Evolutionary conservation across 345 rosid genomes (phyloP).

Genomic region (Punica granatum): DNA sequence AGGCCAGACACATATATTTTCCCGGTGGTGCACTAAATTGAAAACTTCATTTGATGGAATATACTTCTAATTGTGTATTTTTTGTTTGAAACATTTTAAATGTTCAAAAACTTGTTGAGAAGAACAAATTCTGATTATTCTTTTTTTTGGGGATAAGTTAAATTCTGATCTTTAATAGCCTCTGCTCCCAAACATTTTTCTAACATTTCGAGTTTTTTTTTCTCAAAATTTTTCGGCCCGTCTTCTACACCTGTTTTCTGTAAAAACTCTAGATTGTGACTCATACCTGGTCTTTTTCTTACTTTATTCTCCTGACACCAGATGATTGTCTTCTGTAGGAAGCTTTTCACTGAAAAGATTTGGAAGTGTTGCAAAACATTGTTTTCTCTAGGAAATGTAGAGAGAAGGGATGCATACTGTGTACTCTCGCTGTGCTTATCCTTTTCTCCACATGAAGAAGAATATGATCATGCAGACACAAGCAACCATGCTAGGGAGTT

Average conservation of each 20-base stretch:
- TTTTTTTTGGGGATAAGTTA: background rate
- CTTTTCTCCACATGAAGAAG: constrained; percentile 29
- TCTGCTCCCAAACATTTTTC: background rate
- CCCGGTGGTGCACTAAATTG: constrained; percentile 39
- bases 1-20: constrained; percentile 28
- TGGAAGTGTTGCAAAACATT: constrained; percentile 79
- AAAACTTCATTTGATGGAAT: constrained; percentile 8
- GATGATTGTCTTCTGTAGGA: constrained; percentile 23
- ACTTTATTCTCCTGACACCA: constrained; percentile 13
- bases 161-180: background rate
- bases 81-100: too few relatives aligned
- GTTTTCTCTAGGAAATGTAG: constrained; percentile 65
- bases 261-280: constrained; percentile 4
- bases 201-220: background rate
- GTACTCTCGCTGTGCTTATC: constrained; percentile 64
- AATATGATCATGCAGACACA: constrained; percentile 22
- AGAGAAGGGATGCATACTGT: constrained; percentile 84
- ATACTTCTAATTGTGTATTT: constrained; percentile 1
- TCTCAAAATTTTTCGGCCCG: background rate
- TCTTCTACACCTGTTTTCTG: background rate
- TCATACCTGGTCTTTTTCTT: constrained; percentile 9
- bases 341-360: constrained; percentile 44
- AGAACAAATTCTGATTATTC: too few relatives aligned
- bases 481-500: constrained; percentile 32
- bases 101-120: too few relatives aligned